A percentile compares a stretch with the other conserved stretches of the same genome.
Conservation (phyloP, 2,329 filamentous ascomycete species). For the Basipetospora sp. region DNA sequence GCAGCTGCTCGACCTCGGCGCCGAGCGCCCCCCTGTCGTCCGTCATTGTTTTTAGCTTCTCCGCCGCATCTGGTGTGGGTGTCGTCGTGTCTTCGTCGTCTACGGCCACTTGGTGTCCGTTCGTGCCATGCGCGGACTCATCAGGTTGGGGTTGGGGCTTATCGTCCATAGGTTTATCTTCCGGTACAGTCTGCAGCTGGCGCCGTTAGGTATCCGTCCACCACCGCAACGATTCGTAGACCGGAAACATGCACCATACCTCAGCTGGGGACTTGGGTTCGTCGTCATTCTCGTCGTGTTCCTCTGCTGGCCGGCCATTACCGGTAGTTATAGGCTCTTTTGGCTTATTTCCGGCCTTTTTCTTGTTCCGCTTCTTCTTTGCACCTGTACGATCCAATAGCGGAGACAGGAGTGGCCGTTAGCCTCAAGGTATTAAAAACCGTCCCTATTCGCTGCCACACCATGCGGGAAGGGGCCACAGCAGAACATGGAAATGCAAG, state of each 20-base stretch:
- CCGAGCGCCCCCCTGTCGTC: slow-evolving; percentile 67
- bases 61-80: slow-evolving; percentile 24
- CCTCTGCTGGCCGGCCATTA: slow-evolving; percentile 18
- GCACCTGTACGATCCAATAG: slow-evolving; percentile 9
- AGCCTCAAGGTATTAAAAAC: too few relatives aligned
- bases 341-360: slow-evolving; percentile 37
- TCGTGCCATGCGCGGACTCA: slow-evolving; percentile 20
- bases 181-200: slow-evolving; percentile 5
- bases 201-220: not conserved
- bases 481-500: slow-evolving; percentile 1
- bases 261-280: slow-evolving; percentile 24
- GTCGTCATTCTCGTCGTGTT: slow-evolving; percentile 28
- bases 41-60: slow-evolving; percentile 59
- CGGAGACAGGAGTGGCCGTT: too few relatives aligned
- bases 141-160: slow-evolving; percentile 1
- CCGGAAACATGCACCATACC: slow-evolving; percentile 1
- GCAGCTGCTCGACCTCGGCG: slow-evolving; percentile 67
- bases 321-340: slow-evolving; percentile 25
- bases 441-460: too few relatives aligned
- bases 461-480: not conserved
- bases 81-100: slow-evolving; percentile 14
- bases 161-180: slow-evolving; percentile 9
- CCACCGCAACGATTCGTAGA: slow-evolving; percentile 10
- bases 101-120: slow-evolving; percentile 20
- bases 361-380: slow-evolving; percentile 47